phyloP scores from a whole-genome alignment of 2,329 filamentous ascomycete genomes.

The Chaetomiaceae sp. region DNA sequence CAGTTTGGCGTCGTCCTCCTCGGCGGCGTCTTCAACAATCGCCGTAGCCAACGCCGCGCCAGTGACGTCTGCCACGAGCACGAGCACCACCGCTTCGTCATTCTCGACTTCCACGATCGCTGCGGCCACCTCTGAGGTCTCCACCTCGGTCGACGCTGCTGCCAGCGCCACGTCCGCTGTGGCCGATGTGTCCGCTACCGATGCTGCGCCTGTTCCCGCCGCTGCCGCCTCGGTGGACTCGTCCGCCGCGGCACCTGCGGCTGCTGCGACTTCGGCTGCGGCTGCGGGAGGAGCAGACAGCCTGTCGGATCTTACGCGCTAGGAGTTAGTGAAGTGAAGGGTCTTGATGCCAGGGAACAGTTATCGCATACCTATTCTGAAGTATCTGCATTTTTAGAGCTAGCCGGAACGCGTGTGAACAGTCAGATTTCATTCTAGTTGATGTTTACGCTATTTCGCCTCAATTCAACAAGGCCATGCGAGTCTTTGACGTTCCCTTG shows the following conservation, averaged over 20 bases:
- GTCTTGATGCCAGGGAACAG: no score
- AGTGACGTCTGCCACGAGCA: slow-evolving; percentile 1
- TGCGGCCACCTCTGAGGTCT: neutral
- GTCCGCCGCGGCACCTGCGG: slow-evolving; percentile 9
- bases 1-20: neutral
- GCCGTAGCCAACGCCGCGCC: neutral
- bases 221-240: slow-evolving; percentile 9
- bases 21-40: neutral
- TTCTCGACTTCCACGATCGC: slow-evolving; percentile 4
- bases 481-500: no score
- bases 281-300: slow-evolving; percentile 10
- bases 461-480: no score
- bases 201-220: slow-evolving; percentile 5
- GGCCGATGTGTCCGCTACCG: neutral
- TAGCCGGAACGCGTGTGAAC: no score
- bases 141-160: neutral
- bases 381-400: no score
- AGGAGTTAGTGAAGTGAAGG: neutral
- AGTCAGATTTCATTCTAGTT: no score
- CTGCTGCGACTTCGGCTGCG: slow-evolving; percentile 5
- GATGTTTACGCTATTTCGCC: no score
- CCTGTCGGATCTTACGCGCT: slow-evolving; percentile 26
- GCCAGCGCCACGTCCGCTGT: neutral
- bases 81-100: neutral
- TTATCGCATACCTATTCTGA: no score